Conservation (phyloP, 2,329 filamentous ascomycete species). For the Westerdykella sp. region DNA sequence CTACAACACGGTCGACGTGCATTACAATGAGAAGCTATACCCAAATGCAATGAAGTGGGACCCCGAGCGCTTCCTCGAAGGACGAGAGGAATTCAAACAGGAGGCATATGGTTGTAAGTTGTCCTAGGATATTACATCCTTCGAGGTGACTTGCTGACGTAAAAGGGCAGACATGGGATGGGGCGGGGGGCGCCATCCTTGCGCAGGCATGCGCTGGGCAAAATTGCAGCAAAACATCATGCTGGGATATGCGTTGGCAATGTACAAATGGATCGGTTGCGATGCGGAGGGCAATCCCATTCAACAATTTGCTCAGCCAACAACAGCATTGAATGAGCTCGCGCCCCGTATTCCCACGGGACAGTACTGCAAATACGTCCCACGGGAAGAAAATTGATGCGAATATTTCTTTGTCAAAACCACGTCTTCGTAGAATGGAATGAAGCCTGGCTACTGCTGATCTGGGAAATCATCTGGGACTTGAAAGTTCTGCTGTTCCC, state of each 20-base stretch:
- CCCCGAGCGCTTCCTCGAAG: conserved; percentile 45
- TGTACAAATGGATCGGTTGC: neutral
- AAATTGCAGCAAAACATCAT: conserved; percentile 50
- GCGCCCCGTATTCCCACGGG: neutral
- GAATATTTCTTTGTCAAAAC: neutral
- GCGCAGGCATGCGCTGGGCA: conserved; percentile 40
- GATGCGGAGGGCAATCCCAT: neutral
- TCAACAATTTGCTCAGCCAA: neutral
- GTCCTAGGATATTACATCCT: too few relatives aligned
- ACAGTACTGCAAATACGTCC: neutral
- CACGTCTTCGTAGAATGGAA: too few relatives aligned
- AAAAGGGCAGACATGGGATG: too few relatives aligned
- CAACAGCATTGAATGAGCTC: neutral
- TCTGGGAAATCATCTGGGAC: too few relatives aligned
- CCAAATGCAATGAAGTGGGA: conserved; percentile 46
- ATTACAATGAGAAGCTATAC: conserved; percentile 47
- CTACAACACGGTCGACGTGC: conserved; percentile 45
- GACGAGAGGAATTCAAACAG: conserved; percentile 45
- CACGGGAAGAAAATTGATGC: neutral
- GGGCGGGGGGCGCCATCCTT: too few relatives aligned
- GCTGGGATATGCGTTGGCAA: conserved; percentile 31
- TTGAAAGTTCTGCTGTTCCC: too few relatives aligned
- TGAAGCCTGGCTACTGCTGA: too few relatives aligned
- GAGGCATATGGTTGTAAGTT: conserved; percentile 15
- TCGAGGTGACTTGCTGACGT: too few relatives aligned